A percentile compares a stretch with the other conserved stretches of the same genome.
Evolutionary conservation across 441 rosid species (phyloP).

Genomic region (Metrosideros polymorpha): DNA sequence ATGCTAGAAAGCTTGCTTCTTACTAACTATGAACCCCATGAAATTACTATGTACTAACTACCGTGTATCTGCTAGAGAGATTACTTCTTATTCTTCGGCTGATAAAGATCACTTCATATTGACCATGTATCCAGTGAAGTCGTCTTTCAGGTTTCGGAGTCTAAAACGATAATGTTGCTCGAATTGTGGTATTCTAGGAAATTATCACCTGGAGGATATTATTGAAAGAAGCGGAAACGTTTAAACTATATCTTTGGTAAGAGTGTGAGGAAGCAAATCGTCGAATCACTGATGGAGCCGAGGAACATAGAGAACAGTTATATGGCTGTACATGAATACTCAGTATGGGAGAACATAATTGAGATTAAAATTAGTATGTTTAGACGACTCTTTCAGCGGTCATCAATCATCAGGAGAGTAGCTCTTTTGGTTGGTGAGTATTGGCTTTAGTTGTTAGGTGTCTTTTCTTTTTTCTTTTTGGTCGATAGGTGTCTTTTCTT

Average conservation of each 20-base stretch:
- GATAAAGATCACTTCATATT: not conserved
- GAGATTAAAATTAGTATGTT: not conserved
- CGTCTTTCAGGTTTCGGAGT: not conserved
- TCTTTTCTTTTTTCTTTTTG: not conserved
- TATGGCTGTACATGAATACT: not conserved
- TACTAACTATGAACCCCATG: not conserved
- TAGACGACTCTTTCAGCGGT: not conserved
- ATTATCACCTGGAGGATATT: not conserved
- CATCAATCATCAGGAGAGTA: not conserved
- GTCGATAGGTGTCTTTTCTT: not conserved
- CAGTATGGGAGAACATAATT: not conserved
- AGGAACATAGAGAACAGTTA: not conserved
- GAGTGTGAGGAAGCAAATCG: not conserved
- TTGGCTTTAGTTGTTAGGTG: not conserved
- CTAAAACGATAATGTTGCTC: not conserved
- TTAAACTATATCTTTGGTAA: not conserved
- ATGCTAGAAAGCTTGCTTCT: not conserved
- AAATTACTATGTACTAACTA: not conserved
- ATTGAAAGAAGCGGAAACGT: not conserved
- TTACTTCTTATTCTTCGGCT: not conserved
- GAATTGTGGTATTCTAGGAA: not conserved
- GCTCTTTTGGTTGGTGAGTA: not conserved
- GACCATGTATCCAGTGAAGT: not conserved
- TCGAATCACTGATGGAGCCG: not conserved
- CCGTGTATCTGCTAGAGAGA: not conserved